A percentile compares a stretch with the other conserved stretches of the same genome.
Evolutionary conservation across 345 rosid genomes (phyloP).

Genomic region (Nasturtium officinale): DNA sequence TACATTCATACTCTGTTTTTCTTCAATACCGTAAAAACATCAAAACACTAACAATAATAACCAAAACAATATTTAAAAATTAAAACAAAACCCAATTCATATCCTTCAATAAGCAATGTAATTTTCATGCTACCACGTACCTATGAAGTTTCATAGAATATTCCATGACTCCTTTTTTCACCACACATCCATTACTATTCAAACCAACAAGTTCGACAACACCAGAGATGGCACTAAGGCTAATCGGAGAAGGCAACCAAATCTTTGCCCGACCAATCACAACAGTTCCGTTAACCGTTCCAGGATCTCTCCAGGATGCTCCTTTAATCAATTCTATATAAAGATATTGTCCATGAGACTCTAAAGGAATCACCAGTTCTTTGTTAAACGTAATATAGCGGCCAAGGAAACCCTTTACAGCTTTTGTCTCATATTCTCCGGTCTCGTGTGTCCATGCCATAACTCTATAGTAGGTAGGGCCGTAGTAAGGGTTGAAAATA

Average conservation of each 20-base stretch:
- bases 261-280: slow-evolving; percentile 35
- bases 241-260: background rate
- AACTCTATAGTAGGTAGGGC: slow-evolving; percentile 3
- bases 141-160: slow-evolving; percentile 13
- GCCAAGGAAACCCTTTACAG: background rate
- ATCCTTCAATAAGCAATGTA: background rate
- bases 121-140: background rate
- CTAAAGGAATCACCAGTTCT: slow-evolving; percentile 6
- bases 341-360: slow-evolving; percentile 6
- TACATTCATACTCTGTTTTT: no score
- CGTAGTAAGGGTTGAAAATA: slow-evolving; percentile 4
- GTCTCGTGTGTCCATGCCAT: background rate
- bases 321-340: slow-evolving; percentile 11
- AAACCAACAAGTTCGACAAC: slow-evolving; percentile 5
- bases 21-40: no score
- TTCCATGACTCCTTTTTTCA: background rate
- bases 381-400: background rate
- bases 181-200: background rate
- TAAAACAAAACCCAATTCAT: background rate
- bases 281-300: slow-evolving; percentile 6
- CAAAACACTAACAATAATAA: no score
- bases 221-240: background rate
- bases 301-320: background rate
- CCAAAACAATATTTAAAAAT: background rate
- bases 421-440: background rate